Conservation (phyloP, 2,329 filamentous ascomycete species). For the Colletotrichum lindemuthianum region DNA sequence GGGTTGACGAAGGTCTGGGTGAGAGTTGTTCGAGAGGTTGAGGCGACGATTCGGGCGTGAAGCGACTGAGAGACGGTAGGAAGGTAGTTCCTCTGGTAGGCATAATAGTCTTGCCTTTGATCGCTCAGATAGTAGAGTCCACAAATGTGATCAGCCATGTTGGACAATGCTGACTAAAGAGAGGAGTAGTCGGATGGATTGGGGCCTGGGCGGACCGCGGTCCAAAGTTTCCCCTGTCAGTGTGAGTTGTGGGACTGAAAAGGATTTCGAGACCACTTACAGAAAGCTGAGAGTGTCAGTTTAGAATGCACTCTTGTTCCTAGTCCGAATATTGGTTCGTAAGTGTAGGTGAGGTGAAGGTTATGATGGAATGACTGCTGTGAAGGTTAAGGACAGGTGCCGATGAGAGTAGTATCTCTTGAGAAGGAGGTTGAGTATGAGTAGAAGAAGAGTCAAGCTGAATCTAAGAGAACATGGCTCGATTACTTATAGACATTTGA, state of each 20-base stretch:
- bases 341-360: not conserved
- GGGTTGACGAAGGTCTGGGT: conserved; percentile 72
- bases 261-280: too few species aligned
- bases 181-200: not conserved
- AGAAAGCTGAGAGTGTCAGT: too few species aligned
- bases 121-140: conserved; percentile 48
- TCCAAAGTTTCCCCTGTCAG: too few species aligned
- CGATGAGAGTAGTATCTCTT: not conserved
- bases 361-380: not conserved
- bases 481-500: too few species aligned
- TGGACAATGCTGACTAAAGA: not conserved
- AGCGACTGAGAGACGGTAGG: conserved; percentile 67
- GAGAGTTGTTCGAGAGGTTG: conserved; percentile 58
- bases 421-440: too few species aligned
- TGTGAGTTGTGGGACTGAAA: too few species aligned
- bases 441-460: too few species aligned
- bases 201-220: too few species aligned
- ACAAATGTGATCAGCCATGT: conserved; percentile 39
- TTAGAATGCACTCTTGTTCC: too few species aligned
- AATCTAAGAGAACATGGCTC: too few species aligned
- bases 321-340: too few species aligned
- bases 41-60: conserved; percentile 69
- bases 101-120: not conserved
- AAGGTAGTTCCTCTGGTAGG: conserved; percentile 54
- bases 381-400: not conserved